Conservation (phyloP, 2,329 filamentous ascomycete genomes). For the Phoma herbarum region DNA sequence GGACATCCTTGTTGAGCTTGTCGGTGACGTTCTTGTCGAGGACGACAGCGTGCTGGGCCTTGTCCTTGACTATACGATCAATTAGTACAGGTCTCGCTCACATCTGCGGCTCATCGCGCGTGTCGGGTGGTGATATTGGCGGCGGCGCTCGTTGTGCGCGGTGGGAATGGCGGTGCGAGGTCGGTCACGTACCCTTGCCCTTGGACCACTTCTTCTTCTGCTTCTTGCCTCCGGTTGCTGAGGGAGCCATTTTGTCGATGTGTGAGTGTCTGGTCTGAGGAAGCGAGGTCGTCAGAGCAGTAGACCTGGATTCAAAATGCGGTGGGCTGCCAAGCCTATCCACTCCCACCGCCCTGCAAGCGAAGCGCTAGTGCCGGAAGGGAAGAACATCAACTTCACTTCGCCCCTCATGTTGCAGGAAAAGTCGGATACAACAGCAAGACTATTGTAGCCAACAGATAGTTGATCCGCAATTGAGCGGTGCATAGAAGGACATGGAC, state of each 20-base stretch:
- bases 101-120: neutral
- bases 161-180: conserved; percentile 3
- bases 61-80: conserved; percentile 89
- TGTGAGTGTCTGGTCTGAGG: conserved; percentile 19
- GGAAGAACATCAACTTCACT: conserved; percentile 7
- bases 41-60: conserved; percentile 99
- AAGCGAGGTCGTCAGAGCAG: conserved; percentile 5
- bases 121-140: neutral
- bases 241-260: conserved; percentile 51
- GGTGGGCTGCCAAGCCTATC: conserved; percentile 4
- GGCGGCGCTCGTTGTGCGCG: conserved; percentile 3
- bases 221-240: conserved; percentile 76
- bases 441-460: too few relatives aligned
- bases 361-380: conserved; percentile 12
- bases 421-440: neutral
- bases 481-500: too few relatives aligned
- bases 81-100: conserved; percentile 34
- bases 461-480: too few relatives aligned
- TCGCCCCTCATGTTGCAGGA: neutral
- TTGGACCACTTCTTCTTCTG: conserved; percentile 84
- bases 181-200: conserved; percentile 62
- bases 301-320: conserved; percentile 10
- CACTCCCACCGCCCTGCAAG: conserved; percentile 9
- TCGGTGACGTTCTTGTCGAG: conserved; percentile 98
- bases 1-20: conserved; percentile 99